A percentile compares a stretch with the other conserved stretches of the same genome.
phyloP scores from a whole-genome alignment of 2,329 filamentous ascomycete genomes.

The Aspergillus arachidicola region DNA sequence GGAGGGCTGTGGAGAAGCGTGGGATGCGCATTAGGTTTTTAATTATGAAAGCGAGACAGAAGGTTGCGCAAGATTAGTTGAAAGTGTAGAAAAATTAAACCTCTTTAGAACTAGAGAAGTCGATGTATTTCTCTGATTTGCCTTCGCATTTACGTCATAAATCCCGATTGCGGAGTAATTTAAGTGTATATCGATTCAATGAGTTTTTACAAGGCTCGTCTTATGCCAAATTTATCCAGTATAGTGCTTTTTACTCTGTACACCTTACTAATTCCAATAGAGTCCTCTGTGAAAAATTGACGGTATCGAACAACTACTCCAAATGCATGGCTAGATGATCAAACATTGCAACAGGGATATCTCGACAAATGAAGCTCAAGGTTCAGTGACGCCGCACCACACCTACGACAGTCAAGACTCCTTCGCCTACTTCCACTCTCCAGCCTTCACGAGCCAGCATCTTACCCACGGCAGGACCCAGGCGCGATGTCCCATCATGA shows the following conservation, averaged over 20 bases:
- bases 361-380: constrained; percentile 12
- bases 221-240: not conserved
- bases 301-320: not conserved
- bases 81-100: not conserved
- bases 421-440: constrained; percentile 74
- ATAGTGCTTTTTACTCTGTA: not conserved
- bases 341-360: constrained; percentile 18
- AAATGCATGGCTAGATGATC: not conserved
- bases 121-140: not conserved
- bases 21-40: constrained; percentile 31
- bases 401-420: constrained; percentile 71
- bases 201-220: not conserved
- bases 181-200: not conserved
- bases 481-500: constrained; percentile 70
- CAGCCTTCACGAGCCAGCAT: constrained; percentile 78
- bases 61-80: not conserved
- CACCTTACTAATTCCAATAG: not conserved
- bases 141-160: not conserved
- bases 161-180: not conserved
- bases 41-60: not conserved
- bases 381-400: constrained; percentile 35
- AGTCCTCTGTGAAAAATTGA: not conserved
- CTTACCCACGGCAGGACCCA: constrained; percentile 79
- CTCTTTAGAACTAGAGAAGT: not conserved
- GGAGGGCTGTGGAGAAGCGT: constrained; percentile 18